Evolutionary conservation across 148 eudicot genomes (phyloP).

Genomic region (Cornus florida): DNA sequence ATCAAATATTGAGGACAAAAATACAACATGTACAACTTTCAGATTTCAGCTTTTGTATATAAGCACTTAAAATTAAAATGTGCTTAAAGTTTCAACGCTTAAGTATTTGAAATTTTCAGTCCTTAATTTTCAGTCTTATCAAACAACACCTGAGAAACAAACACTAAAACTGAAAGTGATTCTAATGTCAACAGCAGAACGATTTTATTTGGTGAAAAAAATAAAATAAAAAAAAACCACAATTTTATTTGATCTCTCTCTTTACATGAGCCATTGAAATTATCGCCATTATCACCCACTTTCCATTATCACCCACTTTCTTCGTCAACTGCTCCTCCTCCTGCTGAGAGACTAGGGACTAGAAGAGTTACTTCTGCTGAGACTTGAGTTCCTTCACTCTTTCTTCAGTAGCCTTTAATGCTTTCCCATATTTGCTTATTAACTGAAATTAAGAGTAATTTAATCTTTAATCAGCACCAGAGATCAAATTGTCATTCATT

Average conservation of each 20-base stretch:
- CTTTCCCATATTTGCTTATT: slow-evolving; percentile 63
- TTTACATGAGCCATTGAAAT: not conserved
- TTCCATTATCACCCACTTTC: slow-evolving; percentile 17
- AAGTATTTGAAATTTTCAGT: no score
- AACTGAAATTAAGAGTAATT: slow-evolving; percentile 32
- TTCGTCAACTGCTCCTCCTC: not conserved
- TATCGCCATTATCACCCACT: slow-evolving; percentile 31
- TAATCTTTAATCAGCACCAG: not conserved
- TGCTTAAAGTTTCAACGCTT: no score
- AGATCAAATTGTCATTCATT: not conserved
- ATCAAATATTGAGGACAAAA: no score
- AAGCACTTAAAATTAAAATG: no score
- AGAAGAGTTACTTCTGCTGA: slow-evolving; percentile 29
- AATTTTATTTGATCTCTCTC: not conserved
- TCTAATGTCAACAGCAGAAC: not conserved
- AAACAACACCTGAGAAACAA: no score
- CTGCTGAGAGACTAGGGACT: no score
- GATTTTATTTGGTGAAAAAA: no score
- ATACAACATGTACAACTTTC: no score
- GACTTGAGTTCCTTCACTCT: slow-evolving; percentile 67
- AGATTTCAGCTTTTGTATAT: no score
- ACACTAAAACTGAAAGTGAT: no score
- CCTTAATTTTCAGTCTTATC: no score
- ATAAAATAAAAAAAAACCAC: no score
- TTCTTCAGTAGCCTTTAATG: slow-evolving; percentile 69